Evolutionary conservation across 257 asterid genomes (phyloP), one percentile per base, ranked within the genome.

Genomic region (Nicotiana paniculata): DNA sequence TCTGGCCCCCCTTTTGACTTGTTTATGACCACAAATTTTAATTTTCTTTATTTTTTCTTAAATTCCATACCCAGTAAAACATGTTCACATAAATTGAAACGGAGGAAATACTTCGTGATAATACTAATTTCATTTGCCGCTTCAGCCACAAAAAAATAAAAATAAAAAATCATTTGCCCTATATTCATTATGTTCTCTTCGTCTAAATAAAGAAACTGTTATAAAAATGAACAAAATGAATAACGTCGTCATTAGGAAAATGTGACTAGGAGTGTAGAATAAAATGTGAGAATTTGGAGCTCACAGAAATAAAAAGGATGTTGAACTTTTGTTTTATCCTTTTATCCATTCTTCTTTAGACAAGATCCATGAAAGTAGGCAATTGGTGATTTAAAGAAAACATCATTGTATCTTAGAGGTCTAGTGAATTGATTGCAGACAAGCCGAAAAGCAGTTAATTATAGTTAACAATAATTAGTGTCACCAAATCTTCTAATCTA

Each of bases 401-500:
- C 9, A 69, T 65, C 54, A 82, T 48, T 77, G 37, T 12, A 15
- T 17, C 76, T 62, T 63, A 3, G n/a, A 35, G 21, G 48, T 9
- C 35, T 17, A 64, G 17, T 77, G 17, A 51, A 37, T 37, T 78
- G 46, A 48, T 78, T 63, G 48, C 53, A 39, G 67, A 77, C 58
- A 67, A 67, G 72, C 80, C 13, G 1, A 67, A 83, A 85, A 85
- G 83, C 77, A 57, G 61, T 46, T 75, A 77, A 80, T 82, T 64
- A 80, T 83, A 13, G 59, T 35, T 37, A 64, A 77, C 67, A 59
- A 64, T 66, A 61, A 68, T 77, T 57, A 83, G 37, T 74, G 51
- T 80, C 72, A 66, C 62, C 83, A 51, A 77, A 81, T 77, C 68
- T 58, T 18, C 28, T 28, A 79, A 4, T 51, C 69, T 68, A 69